A percentile compares a stretch with the other conserved stretches of the same genome.
phyloP scores from a whole-genome alignment of 108 stramenopile species.

The Stephanodiscus minutulus region DNA sequence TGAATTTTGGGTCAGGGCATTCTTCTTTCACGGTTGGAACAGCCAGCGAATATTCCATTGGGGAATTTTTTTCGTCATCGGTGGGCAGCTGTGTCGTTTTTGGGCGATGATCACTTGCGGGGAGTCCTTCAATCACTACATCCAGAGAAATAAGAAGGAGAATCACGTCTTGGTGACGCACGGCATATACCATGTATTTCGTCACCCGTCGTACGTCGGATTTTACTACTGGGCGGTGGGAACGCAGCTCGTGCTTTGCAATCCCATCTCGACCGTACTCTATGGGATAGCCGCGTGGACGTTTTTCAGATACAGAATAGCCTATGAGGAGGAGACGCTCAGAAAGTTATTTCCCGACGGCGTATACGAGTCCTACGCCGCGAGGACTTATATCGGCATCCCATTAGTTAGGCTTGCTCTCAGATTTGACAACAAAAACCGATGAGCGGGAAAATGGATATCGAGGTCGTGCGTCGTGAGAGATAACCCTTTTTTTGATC shows the following conservation, averaged over 20 bases:
- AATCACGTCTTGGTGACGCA: conserved; percentile 89
- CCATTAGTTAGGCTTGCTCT: conserved; percentile 67
- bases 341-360: conserved; percentile 69
- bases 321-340: conserved; percentile 88
- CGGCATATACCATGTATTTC: conserved; percentile 78
- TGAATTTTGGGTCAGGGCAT: conserved; percentile 83
- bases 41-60: conserved; percentile 32
- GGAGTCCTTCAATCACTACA: conserved; percentile 93
- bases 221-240: conserved; percentile 96
- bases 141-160: conserved; percentile 82
- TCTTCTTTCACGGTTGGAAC: conserved; percentile 53
- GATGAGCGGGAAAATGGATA: neutral
- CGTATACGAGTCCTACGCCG: conserved; percentile 80
- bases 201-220: conserved; percentile 96
- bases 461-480: neutral
- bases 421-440: neutral
- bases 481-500: neutral
- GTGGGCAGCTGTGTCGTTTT: conserved; percentile 81
- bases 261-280: conserved; percentile 61
- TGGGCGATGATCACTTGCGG: conserved; percentile 93
- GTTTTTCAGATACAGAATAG: conserved; percentile 89
- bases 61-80: conserved; percentile 68
- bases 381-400: conserved; percentile 79
- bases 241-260: conserved; percentile 87
- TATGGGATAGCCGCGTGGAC: conserved; percentile 80